Evolutionary conservation across 306 rosid genomes (phyloP), one percentile per base, ranked within the genome.

Genomic region (Lathyrus sativus): DNA sequence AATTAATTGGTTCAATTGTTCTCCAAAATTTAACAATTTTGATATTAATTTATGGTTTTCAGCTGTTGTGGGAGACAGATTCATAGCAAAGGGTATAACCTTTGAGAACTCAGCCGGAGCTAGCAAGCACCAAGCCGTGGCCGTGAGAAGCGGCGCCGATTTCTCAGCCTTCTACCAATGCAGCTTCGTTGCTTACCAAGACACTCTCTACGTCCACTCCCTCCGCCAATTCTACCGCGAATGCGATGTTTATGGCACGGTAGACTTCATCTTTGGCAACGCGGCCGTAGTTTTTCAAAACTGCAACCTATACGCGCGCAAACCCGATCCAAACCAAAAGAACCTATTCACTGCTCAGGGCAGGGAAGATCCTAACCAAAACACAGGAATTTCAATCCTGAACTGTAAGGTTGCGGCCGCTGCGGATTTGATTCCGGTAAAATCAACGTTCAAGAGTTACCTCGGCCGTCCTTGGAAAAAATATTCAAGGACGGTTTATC

Each of bases 151-250:
- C 13, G 84, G 96, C 1, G 75, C 98, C 0, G 96, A 93, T 70
- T 31, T 93, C 18, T 93, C 96, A 0, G 89, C 84, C 8, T 93
- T 93, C 78, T 93, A 85, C 67, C 50, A 76, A 10, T 93, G 96
- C 80, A 93, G 96, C 82, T 92, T 92, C 12, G 85, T 92, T 0
- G 96, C 83, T 1, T 92, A 86, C 79, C 96, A 90, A 68, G 98
- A 93, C 91, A 93, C 96, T 0, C 98, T 93, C 72, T 93, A 93
- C 17, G 89, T 77, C 45, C 98, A 93, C 70, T 89, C 98, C 43
- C 85, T 88, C 18, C 88, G 98, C 3, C 98, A 92, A 56, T 92
- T 92, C 80, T 90, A 86, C 65, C 85, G 98, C 1, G 88, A 92
- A 1, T 92, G 98, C 46, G 93, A 92, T 71, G 10, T 92, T 24